Percentiles rank a stretch among this genome's conserved stretches.
Conservation (phyloP, 78 protist species). For the Tieghemostelium lacteum region DNA sequence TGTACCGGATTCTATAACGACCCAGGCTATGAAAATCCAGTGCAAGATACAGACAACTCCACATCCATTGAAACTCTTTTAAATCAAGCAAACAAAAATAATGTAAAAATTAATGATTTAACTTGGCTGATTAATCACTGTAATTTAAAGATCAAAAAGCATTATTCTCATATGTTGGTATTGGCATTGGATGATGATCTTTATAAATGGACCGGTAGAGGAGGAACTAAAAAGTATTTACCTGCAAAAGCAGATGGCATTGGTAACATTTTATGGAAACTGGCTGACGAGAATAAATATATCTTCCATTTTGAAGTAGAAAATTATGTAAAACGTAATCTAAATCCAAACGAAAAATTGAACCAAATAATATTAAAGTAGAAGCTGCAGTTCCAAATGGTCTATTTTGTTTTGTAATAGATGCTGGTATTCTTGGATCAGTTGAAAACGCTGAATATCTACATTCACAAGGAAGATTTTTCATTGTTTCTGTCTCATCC, state of each 20-base stretch:
- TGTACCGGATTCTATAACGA: too few relatives aligned
- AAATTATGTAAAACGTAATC: not conserved
- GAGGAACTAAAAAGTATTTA: conserved; percentile 17
- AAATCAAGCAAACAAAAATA: too few relatives aligned
- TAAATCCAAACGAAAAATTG: too few relatives aligned
- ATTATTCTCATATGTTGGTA: not conserved
- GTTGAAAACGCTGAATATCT: not conserved
- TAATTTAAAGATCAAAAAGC: too few relatives aligned
- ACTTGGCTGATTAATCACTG: too few relatives aligned
- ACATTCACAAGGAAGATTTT: not conserved
- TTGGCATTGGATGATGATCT: conserved; percentile 38
- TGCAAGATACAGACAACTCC: too few relatives aligned
- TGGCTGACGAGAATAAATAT: not conserved
- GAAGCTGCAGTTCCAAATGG: not conserved
- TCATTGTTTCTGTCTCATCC: not conserved
- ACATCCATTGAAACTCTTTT: too few relatives aligned
- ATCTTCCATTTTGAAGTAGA: not conserved
- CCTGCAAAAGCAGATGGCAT: not conserved
- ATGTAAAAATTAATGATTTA: too few relatives aligned
- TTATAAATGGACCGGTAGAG: conserved; percentile 17
- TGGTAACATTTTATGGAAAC: conserved; percentile 1
- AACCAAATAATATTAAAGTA: not conserved
- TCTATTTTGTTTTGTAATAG: not conserved
- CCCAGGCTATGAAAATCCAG: too few relatives aligned
- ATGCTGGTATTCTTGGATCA: not conserved